Evolutionary conservation across 2,329 filamentous ascomycete species (phyloP).

Genomic region (Claviceps lovelessii): DNA sequence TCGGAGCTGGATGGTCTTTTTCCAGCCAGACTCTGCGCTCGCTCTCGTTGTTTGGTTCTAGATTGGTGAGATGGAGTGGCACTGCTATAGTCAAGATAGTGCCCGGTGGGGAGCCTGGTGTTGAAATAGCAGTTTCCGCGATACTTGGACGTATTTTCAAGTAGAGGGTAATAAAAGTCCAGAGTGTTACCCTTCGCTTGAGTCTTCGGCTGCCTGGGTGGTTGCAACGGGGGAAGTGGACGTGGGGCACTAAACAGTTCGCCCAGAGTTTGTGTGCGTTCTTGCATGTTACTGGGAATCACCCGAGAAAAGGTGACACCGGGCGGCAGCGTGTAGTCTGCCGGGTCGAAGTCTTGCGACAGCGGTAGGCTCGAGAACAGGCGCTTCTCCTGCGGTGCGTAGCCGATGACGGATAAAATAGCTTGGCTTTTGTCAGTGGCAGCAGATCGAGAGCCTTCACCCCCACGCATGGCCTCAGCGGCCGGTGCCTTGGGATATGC

Average conservation of each 20-base stretch:
- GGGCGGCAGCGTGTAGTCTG: constrained; percentile 47
- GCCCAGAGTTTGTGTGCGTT: constrained; percentile 51
- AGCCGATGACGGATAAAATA: constrained; percentile 65
- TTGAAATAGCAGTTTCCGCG: constrained; percentile 49
- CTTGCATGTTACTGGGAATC: constrained; percentile 21
- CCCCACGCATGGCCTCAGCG: constrained; percentile 24
- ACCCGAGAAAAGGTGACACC: constrained; percentile 44
- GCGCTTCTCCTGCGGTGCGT: constrained; percentile 58
- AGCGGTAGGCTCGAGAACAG: constrained; percentile 69
- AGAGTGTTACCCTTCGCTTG: constrained; percentile 48
- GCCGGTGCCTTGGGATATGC: constrained; percentile 29
- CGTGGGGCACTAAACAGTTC: constrained; percentile 59
- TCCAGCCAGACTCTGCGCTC: constrained; percentile 52
- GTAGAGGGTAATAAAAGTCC: constrained; percentile 39
- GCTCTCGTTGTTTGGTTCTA: constrained; percentile 54
- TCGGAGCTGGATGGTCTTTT: constrained; percentile 42
- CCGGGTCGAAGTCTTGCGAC: constrained; percentile 17
- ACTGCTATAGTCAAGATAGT: constrained; percentile 58
- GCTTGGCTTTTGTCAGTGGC: constrained; percentile 31
- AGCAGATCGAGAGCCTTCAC: constrained; percentile 24
- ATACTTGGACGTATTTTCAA: constrained; percentile 40
- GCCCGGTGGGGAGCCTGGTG: constrained; percentile 49
- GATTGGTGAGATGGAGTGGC: constrained; percentile 40
- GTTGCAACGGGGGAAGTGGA: constrained; percentile 49
- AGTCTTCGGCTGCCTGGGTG: constrained; percentile 57